Percentiles rank a stretch among this genome's conserved stretches.
Evolutionary conservation across 2,329 filamentous ascomycete genomes (phyloP).

Genomic region (Stachybotrys echinatus): DNA sequence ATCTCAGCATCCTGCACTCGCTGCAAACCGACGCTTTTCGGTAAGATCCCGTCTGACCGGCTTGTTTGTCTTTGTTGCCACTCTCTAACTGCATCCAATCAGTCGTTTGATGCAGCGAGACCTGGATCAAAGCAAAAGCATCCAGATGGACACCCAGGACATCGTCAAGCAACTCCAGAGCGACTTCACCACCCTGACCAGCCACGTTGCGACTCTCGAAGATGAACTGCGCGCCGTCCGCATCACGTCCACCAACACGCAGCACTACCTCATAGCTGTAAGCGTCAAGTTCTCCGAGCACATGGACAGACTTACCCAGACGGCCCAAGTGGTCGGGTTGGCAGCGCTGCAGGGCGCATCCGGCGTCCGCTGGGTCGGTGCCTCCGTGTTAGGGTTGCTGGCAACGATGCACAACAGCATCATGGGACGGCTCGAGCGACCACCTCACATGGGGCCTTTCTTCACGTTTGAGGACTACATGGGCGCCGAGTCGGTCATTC

Average conservation of each 20-base stretch:
- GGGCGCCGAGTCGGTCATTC: background rate
- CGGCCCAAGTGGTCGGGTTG: background rate
- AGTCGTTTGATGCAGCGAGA: background rate
- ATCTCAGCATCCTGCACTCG: background rate
- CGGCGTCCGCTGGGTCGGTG: background rate
- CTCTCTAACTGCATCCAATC: background rate
- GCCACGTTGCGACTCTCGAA: too few relatives aligned
- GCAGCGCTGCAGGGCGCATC: background rate
- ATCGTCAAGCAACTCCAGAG: background rate
- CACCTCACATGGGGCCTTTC: background rate
- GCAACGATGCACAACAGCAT: background rate
- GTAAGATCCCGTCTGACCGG: background rate
- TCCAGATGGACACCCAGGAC: background rate
- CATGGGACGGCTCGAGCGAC: background rate
- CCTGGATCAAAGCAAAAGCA: background rate
- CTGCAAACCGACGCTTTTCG: background rate
- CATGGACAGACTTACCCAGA: background rate
- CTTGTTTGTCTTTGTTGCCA: background rate
- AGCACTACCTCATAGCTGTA: background rate
- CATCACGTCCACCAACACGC: background rate
- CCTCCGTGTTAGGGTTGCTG: background rate
- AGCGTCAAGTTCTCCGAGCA: background rate
- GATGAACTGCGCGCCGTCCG: background rate
- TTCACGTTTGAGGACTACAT: background rate
- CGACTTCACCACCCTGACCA: background rate